phyloP scores from a whole-genome alignment of 2,329 filamentous ascomycete genomes.

The Pseudophaeomoniella oleicola region DNA sequence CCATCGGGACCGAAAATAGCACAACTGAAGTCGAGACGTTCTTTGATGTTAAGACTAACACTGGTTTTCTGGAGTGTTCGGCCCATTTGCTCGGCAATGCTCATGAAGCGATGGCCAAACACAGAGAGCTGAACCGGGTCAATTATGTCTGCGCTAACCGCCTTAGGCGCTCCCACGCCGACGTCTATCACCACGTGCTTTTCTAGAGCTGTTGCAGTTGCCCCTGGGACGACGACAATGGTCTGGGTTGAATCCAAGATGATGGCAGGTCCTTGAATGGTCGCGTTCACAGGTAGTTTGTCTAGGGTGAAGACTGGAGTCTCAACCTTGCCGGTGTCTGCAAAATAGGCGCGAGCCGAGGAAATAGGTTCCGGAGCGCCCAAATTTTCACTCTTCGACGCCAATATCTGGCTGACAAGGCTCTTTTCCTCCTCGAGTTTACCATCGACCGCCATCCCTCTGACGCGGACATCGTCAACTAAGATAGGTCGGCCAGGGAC shows the following conservation, averaged over 20 bases:
- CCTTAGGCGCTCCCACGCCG: neutral
- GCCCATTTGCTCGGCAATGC: conserved; percentile 75
- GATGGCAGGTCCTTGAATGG: conserved; percentile 21
- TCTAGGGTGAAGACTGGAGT: conserved; percentile 22
- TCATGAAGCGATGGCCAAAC: conserved; percentile 73
- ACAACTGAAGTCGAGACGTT: conserved; percentile 69
- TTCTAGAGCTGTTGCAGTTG: conserved; percentile 21
- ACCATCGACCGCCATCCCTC: conserved; percentile 54
- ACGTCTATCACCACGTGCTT: conserved; percentile 25
- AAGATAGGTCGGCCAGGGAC: conserved; percentile 34
- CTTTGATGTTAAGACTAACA: conserved; percentile 66
- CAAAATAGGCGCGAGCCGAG: conserved; percentile 28
- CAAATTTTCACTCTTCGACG: conserved; percentile 48
- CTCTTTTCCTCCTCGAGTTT: conserved; percentile 62
- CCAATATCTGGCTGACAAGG: conserved; percentile 44
- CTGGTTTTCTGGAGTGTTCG: conserved; percentile 64
- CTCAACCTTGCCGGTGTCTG: conserved; percentile 14
- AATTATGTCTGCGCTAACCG: conserved; percentile 38
- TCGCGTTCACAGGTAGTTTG: conserved; percentile 46
- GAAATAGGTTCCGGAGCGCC: conserved; percentile 63
- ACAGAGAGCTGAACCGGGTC: conserved; percentile 67
- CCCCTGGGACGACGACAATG: conserved; percentile 24
- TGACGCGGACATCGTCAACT: conserved; percentile 22
- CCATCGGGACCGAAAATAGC: conserved; percentile 65
- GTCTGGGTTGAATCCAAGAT: conserved; percentile 30